Base-by-base conservation (phyloP, 2,329 filamentous ascomycete species). In the Botrytis tulipae region DNA sequence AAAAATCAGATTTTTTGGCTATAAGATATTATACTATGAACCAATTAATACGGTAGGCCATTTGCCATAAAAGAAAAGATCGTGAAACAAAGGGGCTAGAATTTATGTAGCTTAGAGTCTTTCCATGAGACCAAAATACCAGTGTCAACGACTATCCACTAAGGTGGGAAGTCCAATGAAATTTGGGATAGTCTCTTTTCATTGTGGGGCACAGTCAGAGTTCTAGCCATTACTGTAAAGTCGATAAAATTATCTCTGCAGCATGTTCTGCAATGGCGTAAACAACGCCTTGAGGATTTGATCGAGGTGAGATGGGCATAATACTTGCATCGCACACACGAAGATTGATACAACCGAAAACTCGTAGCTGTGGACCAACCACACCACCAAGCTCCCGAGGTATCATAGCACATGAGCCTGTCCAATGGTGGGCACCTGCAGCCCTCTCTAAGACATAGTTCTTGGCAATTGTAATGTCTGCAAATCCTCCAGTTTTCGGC, bases 351-450 rank as follows among this genome's bases (percentile, higher is more conserved):
- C 40, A 40, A 14, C 40, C 40, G 40, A 40, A 68, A 8, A 73
- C 71, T 63, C 61, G 25, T 6, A 73, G 62, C 62, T 66, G 20
- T 32, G 61, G 22, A 69, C 69, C 62, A 18, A 73, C 48, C 37
- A 69, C 71, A 40, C 62, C 71, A 29, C 63, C 71, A 60, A 40
- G 37, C 44, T 73, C 40, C 48, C n/a, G 29, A n/a, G 71, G 62
- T 54, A 73, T 35, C 71, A 73, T 73, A 44, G 71, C 46, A 22
- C 71, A 73, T 44, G 71, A 76, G 9, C 76, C 74, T n/a, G 73
- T 46, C 20, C 74, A 74, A 69, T 77, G 75, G n/a, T 66, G 74
- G 8, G 65, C 69, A 3, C 62, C 60, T 35, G 63, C 63, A 67
- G 29, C 29, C 14, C 44, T 67, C 1, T 67, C 42, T 51, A 54